Conservation (phyloP, 257 asterid genomes). For the Solanum clarkiae region DNA sequence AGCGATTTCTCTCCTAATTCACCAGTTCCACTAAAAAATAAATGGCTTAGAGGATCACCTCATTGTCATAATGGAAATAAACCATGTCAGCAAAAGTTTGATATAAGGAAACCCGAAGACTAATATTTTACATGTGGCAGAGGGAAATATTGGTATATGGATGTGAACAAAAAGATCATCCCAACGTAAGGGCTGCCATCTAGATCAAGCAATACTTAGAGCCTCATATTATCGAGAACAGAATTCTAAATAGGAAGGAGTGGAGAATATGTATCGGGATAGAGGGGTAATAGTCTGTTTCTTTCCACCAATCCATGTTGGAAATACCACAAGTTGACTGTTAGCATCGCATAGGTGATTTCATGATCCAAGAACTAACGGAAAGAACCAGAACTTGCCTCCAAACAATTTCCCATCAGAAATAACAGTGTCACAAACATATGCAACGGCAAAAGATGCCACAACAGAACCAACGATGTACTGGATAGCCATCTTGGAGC, state of each 20-base stretch:
- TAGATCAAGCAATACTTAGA: background rate
- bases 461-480: background rate
- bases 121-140: background rate
- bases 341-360: background rate
- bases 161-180: background rate
- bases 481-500: slow-evolving; percentile 5
- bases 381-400: slow-evolving; percentile 14
- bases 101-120: background rate
- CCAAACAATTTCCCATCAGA: background rate
- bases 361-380: background rate
- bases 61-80: background rate
- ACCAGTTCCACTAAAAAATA: background rate
- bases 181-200: background rate
- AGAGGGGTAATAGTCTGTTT: slow-evolving; percentile 34
- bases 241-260: too few relatives aligned
- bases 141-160: background rate
- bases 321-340: background rate
- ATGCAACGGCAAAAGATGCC: slow-evolving; percentile 9
- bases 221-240: too few relatives aligned
- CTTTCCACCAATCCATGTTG: slow-evolving; percentile 54
- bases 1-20: background rate
- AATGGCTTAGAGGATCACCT: background rate
- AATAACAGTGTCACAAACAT: too few relatives aligned
- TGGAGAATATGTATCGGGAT: too few relatives aligned
- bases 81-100: background rate